Percentiles rank a stretch among this genome's conserved stretches.
phyloP scores from a whole-genome alignment of 2,329 filamentous ascomycete species.

The Podosphaera fusca region DNA sequence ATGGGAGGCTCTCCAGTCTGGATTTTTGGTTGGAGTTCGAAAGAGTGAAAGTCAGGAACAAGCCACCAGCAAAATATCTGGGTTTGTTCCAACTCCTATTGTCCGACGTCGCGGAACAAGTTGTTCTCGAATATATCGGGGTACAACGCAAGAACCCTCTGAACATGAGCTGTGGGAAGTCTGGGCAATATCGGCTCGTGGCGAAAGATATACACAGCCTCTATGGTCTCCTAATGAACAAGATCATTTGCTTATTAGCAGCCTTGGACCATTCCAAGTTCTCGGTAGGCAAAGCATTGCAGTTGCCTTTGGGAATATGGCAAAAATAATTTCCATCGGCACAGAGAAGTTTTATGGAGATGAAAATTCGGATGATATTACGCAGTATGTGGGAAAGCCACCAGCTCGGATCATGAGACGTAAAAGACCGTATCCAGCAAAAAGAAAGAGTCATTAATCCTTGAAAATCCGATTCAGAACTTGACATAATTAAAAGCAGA shows the following conservation, averaged over 20 bases:
- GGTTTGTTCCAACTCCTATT: constrained; percentile 2
- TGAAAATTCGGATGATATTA: constrained; percentile 8
- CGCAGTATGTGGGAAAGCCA: constrained; percentile 10
- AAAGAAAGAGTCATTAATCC: not conserved
- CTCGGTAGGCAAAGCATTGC: constrained; percentile 43
- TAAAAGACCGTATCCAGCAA: constrained; percentile 5
- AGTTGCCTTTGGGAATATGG: constrained; percentile 46
- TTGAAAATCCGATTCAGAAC: not conserved
- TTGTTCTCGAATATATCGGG: not conserved
- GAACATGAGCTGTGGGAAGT: constrained; percentile 25
- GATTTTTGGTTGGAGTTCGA: constrained; percentile 40
- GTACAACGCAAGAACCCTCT: not conserved
- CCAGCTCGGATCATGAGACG: constrained; percentile 4
- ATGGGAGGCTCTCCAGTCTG: constrained; percentile 38
- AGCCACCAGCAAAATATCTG: not conserved
- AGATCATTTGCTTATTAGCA: constrained; percentile 38
- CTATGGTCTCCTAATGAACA: constrained; percentile 7
- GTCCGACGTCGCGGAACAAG: constrained; percentile 9
- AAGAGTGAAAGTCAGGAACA: constrained; percentile 10
- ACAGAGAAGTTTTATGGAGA: constrained; percentile 34
- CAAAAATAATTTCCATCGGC: constrained; percentile 48
- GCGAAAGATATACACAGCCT: constrained; percentile 14
- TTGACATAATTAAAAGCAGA: not conserved
- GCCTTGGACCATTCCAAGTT: constrained; percentile 38
- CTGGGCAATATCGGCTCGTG: constrained; percentile 25